Percentiles rank a stretch among this genome's conserved stretches.
These are phyloP conservation scores for Thozetella sp. DNA, from an alignment of 495 filamentous ascomycete genomes.

Conservation along the genomic window DNA sequence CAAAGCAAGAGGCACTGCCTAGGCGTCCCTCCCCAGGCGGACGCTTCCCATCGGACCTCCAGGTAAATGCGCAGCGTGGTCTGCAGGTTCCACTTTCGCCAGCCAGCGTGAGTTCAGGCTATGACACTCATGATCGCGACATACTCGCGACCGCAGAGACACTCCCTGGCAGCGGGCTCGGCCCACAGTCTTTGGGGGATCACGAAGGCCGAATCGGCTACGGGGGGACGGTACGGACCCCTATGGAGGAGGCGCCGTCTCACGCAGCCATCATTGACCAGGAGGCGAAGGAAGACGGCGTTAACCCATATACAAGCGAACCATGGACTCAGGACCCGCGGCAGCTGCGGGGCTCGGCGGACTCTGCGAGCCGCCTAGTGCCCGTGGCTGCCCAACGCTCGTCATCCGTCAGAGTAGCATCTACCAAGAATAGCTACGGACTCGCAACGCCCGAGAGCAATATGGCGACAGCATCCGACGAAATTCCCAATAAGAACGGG, in stretches of 20 bases:
- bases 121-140: conserved; percentile 51
- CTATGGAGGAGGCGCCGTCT: conserved; percentile 31
- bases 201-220: conserved; percentile 8
- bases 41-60: conserved; percentile 85
- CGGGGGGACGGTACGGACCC: conserved; percentile 28
- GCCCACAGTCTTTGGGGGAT: conserved; percentile 13
- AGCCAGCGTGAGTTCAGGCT: conserved; percentile 74
- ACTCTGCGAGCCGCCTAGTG: neutral
- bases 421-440: neutral
- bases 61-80: conserved; percentile 70
- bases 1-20: conserved; percentile 44
- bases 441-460: neutral
- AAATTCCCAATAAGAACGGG: neutral
- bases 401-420: neutral
- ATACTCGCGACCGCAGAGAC: conserved; percentile 56
- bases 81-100: conserved; percentile 75
- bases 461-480: neutral
- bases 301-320: conserved; percentile 44
- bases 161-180: conserved; percentile 49
- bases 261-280: conserved; percentile 36
- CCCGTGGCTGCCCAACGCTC: neutral
- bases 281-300: conserved; percentile 40
- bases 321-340: conserved; percentile 13
- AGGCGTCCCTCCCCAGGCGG: conserved; percentile 81
- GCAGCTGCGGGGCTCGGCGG: neutral